Evolutionary conservation across 2,329 filamentous ascomycete genomes (phyloP).

Genomic region (Sarocladiaceae sp.): DNA sequence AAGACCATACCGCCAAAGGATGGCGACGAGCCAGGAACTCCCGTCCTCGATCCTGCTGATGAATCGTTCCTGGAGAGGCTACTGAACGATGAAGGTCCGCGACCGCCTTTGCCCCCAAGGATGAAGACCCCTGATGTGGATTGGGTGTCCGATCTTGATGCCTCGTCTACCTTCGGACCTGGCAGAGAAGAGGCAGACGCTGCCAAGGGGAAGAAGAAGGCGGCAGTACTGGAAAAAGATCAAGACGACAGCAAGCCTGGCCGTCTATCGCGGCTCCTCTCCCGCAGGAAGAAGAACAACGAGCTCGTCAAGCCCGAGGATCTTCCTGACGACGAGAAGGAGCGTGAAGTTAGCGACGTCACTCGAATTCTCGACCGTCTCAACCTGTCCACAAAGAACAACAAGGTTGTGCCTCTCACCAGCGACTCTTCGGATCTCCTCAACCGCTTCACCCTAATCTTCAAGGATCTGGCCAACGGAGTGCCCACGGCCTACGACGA

Average conservation of each 20-base stretch:
- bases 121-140: conserved; percentile 44
- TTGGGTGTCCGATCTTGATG: conserved; percentile 32
- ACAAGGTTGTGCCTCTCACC: conserved; percentile 78
- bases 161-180: conserved; percentile 15
- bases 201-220: conserved; percentile 24
- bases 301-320: conserved; percentile 22
- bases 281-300: conserved; percentile 33
- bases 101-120: conserved; percentile 50
- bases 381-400: conserved; percentile 70
- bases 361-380: conserved; percentile 69
- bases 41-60: conserved; percentile 50
- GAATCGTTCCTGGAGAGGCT: conserved; percentile 52
- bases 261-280: conserved; percentile 29
- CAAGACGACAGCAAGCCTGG: conserved; percentile 26
- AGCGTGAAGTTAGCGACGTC: conserved; percentile 28
- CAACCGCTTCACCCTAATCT: conserved; percentile 77
- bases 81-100: conserved; percentile 36
- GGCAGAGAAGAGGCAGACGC: conserved; percentile 20
- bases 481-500: conserved; percentile 91
- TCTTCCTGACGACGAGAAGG: background rate
- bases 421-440: conserved; percentile 77
- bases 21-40: conserved; percentile 22
- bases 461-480: conserved; percentile 88
- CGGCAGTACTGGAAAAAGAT: conserved; percentile 19
- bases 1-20: background rate